Base-by-base conservation (phyloP, 495 filamentous ascomycete genomes). In the Tuber magnatum region DNA sequence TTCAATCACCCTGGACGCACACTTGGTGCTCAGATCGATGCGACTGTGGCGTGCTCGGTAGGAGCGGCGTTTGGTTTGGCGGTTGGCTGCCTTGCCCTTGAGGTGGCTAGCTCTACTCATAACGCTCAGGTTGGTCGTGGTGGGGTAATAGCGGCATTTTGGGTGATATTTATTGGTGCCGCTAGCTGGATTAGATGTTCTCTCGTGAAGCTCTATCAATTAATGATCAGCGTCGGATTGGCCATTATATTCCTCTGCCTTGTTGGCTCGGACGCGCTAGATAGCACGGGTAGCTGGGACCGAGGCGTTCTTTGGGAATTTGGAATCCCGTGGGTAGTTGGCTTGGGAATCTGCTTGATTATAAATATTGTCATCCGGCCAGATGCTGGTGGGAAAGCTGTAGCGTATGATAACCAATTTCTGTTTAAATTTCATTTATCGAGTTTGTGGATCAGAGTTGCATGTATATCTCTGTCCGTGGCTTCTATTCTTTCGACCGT, bases 41-140 rank as follows among this genome's bases (percentile, higher is more conserved):
- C 87, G 22, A 83, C 86, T 12, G 76, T 86, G 71, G 82, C 88
- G 42, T 89, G 88, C 18, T 85, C 85, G 51, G 22, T 88, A 39
- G 88, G 88, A 20, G 87, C 86, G 3, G 85, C 85, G 38, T 85
- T 86, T n/a, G 88, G 88, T n/a, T 78, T 89, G 38, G 88, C 85
- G 1, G 87, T 88, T 84, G 88, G 88, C 1, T 84, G 84, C 35
- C 85, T 89, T 74, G 87, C 86, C 0, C 81, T 89, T 14, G 86
- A 86, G 83, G 76, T 88, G 38, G 88, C 87, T 56, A 86, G 86
- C 28, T 84, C 84, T 48, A 86, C 86, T 0, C 69, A 81, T 0
- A 75, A 82, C 3, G 84, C 86, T 7, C 82, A 82, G 65, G 77
- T 77, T n/a, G 87, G 87, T 12, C 87, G 86, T 78, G 88, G 87